phyloP scores from a whole-genome alignment of 73 alveolate species.

The Paraurostyla sp. region DNA sequence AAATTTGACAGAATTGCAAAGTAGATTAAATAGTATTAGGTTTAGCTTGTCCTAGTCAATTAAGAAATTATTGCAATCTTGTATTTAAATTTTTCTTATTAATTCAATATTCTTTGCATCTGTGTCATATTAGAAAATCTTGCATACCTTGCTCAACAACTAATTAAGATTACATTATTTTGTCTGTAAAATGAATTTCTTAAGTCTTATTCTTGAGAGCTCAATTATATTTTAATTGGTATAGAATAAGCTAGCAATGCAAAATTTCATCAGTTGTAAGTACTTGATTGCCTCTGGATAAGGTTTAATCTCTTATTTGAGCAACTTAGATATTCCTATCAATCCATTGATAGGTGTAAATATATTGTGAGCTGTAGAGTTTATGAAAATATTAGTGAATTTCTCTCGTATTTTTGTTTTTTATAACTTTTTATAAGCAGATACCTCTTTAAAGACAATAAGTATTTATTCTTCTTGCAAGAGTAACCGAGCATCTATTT shows the following conservation, averaged over 20 bases:
- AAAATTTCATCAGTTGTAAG: not conserved
- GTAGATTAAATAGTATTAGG: not conserved
- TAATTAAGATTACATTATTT: not conserved
- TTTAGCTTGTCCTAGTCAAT: not conserved
- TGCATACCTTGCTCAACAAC: not conserved
- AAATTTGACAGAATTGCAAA: not conserved
- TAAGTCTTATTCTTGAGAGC: not conserved
- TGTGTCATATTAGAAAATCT: not conserved
- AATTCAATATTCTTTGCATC: not conserved
- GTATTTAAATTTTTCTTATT: too few species aligned
- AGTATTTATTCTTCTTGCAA: not conserved
- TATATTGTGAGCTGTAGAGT: constrained; percentile 40
- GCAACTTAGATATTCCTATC: not conserved
- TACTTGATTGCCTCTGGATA: not conserved
- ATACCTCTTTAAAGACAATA: constrained; percentile 5
- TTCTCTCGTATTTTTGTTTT: constrained; percentile 4
- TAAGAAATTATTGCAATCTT: too few species aligned
- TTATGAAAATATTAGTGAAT: constrained; percentile 9
- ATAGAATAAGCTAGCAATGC: not conserved
- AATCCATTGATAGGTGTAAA: constrained; percentile 19
- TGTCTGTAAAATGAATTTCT: not conserved
- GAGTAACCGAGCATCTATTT: not conserved
- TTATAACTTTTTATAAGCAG: not conserved
- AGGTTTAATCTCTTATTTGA: not conserved
- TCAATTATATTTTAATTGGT: constrained; percentile 4